phyloP scores from a whole-genome alignment of 2,329 filamentous ascomycete species.

The Fonsecaea erecta region DNA sequence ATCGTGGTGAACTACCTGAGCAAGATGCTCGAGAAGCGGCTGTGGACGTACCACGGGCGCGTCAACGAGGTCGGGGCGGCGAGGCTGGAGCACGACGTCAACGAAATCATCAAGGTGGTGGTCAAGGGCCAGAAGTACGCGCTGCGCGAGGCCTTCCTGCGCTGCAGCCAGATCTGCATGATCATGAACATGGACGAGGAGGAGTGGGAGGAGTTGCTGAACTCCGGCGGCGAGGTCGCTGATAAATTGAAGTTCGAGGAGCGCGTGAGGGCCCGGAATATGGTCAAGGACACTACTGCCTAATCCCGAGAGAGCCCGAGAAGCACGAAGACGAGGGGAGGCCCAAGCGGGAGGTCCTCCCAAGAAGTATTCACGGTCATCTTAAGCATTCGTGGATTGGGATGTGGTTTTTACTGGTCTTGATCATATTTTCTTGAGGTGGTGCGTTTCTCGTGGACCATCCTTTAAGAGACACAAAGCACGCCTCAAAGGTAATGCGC shows the following conservation, averaged over 20 bases:
- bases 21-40: slow-evolving; percentile 80
- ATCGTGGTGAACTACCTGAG: slow-evolving; percentile 75
- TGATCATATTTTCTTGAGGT: slow-evolving; percentile 31
- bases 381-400: background rate
- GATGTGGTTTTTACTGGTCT: background rate
- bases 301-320: no score
- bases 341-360: no score
- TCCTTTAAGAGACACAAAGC: slow-evolving; percentile 17
- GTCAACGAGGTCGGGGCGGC: slow-evolving; percentile 82
- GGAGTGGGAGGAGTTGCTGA: slow-evolving; percentile 79
- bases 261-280: slow-evolving; percentile 70
- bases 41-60: slow-evolving; percentile 78
- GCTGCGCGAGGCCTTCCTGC: slow-evolving; percentile 75
- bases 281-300: slow-evolving; percentile 54
- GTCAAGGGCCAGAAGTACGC: slow-evolving; percentile 70
- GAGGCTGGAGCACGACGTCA: slow-evolving; percentile 81
- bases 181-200: slow-evolving; percentile 95
- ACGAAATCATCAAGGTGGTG: slow-evolving; percentile 66
- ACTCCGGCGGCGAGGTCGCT: slow-evolving; percentile 56
- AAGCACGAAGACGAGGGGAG: no score
- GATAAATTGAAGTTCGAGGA: slow-evolving; percentile 74
- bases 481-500: slow-evolving; percentile 24
- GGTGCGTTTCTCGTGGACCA: slow-evolving; percentile 4
- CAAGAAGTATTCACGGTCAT: background rate
- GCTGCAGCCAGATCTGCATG: slow-evolving; percentile 79